A percentile compares a stretch with the other conserved stretches of the same genome.
These are phyloP conservation scores for Fonsecaea pedrosoi DNA, from an alignment of 2,329 filamentous ascomycete species.

Conservation along the genomic window DNA sequence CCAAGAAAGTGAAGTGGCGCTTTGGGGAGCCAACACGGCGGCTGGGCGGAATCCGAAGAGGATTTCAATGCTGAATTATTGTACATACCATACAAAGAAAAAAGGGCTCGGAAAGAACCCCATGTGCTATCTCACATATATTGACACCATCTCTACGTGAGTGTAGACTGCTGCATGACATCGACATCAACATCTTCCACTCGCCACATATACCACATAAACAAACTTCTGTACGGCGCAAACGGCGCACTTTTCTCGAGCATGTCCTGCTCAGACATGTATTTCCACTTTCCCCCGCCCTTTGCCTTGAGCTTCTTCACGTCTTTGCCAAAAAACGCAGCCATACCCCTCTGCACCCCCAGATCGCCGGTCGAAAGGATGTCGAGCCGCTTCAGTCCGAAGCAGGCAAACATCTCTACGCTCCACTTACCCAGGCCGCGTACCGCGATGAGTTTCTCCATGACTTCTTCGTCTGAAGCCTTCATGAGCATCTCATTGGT, in stretches of 20 bases:
- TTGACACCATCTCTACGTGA: neutral
- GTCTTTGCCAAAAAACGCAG: slow-evolving; percentile 81
- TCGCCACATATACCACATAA: slow-evolving; percentile 99
- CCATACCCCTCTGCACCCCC: slow-evolving; percentile 93
- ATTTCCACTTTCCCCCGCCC: slow-evolving; percentile 92
- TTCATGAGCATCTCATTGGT: slow-evolving; percentile 76
- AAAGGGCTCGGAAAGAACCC: slow-evolving; percentile 1
- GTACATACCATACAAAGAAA: slow-evolving; percentile 26
- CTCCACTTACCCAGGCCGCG: slow-evolving; percentile 88
- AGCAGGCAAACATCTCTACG: slow-evolving; percentile 97
- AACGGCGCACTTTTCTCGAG: slow-evolving; percentile 78
- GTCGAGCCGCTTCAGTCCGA: slow-evolving; percentile 91
- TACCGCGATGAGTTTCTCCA: slow-evolving; percentile 82
- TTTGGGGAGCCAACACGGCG: neutral
- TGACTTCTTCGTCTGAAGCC: slow-evolving; percentile 83
- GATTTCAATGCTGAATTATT: slow-evolving; percentile 21
- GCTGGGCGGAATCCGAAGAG: slow-evolving; percentile 1
- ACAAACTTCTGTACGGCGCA: slow-evolving; percentile 84
- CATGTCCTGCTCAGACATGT: slow-evolving; percentile 96
- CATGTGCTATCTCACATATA: neutral
- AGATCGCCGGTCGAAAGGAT: slow-evolving; percentile 92
- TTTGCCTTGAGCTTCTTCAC: slow-evolving; percentile 81
- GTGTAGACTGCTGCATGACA: slow-evolving; percentile 32
- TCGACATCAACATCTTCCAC: slow-evolving; percentile 74
- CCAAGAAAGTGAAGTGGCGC: slow-evolving; percentile 21